A percentile compares a stretch with the other conserved stretches of the same genome.
phyloP scores from a whole-genome alignment of 2,329 filamentous ascomycete genomes.

The Teratosphaeria destructans region DNA sequence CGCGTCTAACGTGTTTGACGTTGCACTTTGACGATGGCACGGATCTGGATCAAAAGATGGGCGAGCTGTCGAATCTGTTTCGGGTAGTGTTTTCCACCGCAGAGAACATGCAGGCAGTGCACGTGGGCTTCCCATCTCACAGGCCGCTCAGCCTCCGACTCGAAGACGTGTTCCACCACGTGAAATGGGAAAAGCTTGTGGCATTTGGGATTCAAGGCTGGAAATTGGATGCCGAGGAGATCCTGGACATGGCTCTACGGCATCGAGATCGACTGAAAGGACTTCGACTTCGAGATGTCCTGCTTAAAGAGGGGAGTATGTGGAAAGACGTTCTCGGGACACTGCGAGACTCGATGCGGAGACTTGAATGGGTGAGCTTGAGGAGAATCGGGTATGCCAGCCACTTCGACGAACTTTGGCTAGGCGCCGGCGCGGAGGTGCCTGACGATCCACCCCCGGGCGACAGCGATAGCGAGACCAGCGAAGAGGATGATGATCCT shows the following conservation, averaged over 20 bases:
- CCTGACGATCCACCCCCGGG: conserved; percentile 34
- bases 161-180: conserved; percentile 52
- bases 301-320: conserved; percentile 47
- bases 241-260: conserved; percentile 46
- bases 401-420: conserved; percentile 40
- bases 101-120: conserved; percentile 50
- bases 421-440: conserved; percentile 36
- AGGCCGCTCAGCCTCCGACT: conserved; percentile 47
- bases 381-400: conserved; percentile 49
- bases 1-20: conserved; percentile 51
- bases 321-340: conserved; percentile 52
- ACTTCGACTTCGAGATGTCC: conserved; percentile 49
- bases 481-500: conserved; percentile 24
- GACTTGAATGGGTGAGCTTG: conserved; percentile 53
- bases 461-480: conserved; percentile 11
- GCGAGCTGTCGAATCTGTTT: conserved; percentile 48
- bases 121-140: conserved; percentile 53
- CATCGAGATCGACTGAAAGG: conserved; percentile 49
- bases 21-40: conserved; percentile 51
- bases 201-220: conserved; percentile 57
- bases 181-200: conserved; percentile 50
- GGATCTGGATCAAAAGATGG: conserved; percentile 48
- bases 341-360: conserved; percentile 46
- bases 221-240: conserved; percentile 50
- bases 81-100: conserved; percentile 48